Evolutionary conservation across 495 filamentous ascomycete species (phyloP), one percentile per base, ranked within the genome.

Genomic region (Penicillium subrubescens): DNA sequence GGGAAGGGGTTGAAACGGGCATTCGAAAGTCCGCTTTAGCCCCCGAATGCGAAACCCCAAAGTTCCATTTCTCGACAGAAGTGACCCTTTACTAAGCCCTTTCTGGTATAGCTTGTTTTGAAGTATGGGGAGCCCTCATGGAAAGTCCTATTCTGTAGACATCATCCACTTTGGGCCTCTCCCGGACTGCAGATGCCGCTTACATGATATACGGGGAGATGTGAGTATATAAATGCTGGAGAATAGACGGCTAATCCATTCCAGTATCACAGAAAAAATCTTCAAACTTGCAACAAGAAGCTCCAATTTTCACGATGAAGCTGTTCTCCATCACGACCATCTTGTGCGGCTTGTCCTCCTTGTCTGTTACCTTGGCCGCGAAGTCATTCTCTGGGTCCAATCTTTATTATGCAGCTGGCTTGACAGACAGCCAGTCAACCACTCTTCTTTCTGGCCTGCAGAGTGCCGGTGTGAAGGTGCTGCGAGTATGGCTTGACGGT

Each of bases 401-500:
- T 34, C 64, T 67, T 10, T 67, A 67, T 27, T 67, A 67, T 50
- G 64, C 64, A 0, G 64, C 60, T 43, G 64, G 64, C 33, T 52
- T 67, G 51, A 67, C 60, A 8, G 50, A 57, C 25, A 35, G 23
- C 31, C 34, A 67, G 41, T 58, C 50, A n/a, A 58, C 50, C 4
- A 63, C 60, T 7, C 54, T 67, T 8, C 44, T 67, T 23, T 21
- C 29, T 7, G 60, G 64, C 15, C 29, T 67, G 12, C 51, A 63
- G 54, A 63, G 60, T 31, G 64, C 64, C 3, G 64, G 64, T 27
- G 60, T 67, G 7, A 53, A 53, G 11, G 51, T 53, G 7, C 51
- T 53, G 25, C 51, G 51, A 17, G 51, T 53, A 8, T 53, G 51
- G 51, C 51, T 53, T n/a, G 51, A 53, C 15, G 51, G 51, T 53